A percentile compares a stretch with the other conserved stretches of the same genome.
Conservation (phyloP, 345 rosid species). For the Eucalyptus tenuipes region DNA sequence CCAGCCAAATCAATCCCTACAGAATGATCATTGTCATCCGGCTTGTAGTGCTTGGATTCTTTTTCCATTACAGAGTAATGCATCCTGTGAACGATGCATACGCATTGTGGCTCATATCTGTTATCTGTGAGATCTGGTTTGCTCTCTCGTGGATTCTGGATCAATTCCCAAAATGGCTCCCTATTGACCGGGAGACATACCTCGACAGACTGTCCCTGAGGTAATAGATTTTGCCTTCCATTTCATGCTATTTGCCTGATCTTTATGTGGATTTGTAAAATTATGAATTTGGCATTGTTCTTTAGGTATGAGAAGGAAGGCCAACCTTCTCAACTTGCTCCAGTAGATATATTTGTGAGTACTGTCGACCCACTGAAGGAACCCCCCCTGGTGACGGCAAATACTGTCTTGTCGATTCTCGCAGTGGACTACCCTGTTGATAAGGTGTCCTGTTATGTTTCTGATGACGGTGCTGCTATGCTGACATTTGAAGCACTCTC, state of each 20-base stretch:
- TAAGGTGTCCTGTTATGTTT: slow-evolving; percentile 62
- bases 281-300: neutral
- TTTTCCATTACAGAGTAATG: slow-evolving; percentile 37
- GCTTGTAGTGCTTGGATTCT: slow-evolving; percentile 35
- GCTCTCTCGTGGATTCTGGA: slow-evolving; percentile 50
- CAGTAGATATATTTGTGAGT: slow-evolving; percentile 38
- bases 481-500: slow-evolving; percentile 56
- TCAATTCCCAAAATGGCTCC: slow-evolving; percentile 56
- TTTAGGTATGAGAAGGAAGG: slow-evolving; percentile 38
- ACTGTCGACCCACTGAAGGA: slow-evolving; percentile 61
- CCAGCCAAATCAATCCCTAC: slow-evolving; percentile 49
- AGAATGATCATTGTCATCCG: slow-evolving; percentile 40
- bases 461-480: slow-evolving; percentile 74
- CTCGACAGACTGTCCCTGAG: slow-evolving; percentile 45
- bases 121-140: slow-evolving; percentile 52
- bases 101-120: slow-evolving; percentile 48
- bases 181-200: slow-evolving; percentile 42
- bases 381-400: slow-evolving; percentile 62
- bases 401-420: slow-evolving; percentile 56
- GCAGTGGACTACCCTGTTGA: slow-evolving; percentile 68
- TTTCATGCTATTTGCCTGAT: neutral
- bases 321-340: slow-evolving; percentile 27
- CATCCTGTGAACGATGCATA: slow-evolving; percentile 42
- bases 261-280: neutral
- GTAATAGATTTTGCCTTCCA: neutral